These are phyloP conservation scores for Pilatotrama ljubarskyi DNA, from an alignment of 768 basidiomycete genomes.

Conservation along the genomic window DNA sequence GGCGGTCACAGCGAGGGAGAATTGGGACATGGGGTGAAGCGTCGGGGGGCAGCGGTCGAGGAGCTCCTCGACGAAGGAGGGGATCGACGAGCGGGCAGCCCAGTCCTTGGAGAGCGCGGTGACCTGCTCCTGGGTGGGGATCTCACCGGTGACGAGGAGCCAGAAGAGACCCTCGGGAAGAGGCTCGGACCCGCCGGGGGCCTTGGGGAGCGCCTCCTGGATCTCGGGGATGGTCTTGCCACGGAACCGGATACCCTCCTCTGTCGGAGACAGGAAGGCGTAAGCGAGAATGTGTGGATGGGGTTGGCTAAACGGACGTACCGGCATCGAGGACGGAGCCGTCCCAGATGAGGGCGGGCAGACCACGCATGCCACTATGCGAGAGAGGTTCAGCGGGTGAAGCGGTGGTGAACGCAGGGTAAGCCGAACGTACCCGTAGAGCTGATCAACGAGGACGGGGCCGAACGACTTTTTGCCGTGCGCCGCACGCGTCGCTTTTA, in stretches of 20 bases:
- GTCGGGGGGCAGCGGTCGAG: conserved; percentile 92
- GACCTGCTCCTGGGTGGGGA: conserved; percentile 91
- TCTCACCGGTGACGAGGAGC: conserved; percentile 92
- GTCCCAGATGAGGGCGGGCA: conserved; percentile 97
- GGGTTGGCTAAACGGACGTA: conserved; percentile 34
- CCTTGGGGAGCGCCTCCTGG: conserved; percentile 85
- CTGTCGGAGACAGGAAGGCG: conserved; percentile 37
- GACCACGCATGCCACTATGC: conserved; percentile 81
- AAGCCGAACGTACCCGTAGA: conserved; percentile 66
- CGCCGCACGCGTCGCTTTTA: conserved; percentile 78
- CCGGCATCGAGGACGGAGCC: conserved; percentile 95
- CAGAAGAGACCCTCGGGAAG: conserved; percentile 95
- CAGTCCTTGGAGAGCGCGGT: conserved; percentile 86
- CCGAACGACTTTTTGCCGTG: conserved; percentile 95
- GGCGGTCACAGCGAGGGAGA: conserved; percentile 93
- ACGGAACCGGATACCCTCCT: conserved; percentile 98
- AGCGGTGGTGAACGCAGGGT: conserved; percentile 1
- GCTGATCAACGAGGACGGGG: conserved; percentile 86
- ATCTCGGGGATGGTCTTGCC: conserved; percentile 93
- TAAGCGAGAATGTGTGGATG: conserved; percentile 2
- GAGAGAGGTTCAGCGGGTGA: conserved; percentile 11
- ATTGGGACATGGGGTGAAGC: conserved; percentile 98
- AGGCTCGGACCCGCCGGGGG: conserved; percentile 84
- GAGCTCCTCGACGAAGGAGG: conserved; percentile 94
- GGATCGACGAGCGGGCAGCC: conserved; percentile 90